Evolutionary conservation across 2,329 filamentous ascomycete species (phyloP), one percentile per base, ranked within the genome.

Genomic region (Cytospora paraplurivora): DNA sequence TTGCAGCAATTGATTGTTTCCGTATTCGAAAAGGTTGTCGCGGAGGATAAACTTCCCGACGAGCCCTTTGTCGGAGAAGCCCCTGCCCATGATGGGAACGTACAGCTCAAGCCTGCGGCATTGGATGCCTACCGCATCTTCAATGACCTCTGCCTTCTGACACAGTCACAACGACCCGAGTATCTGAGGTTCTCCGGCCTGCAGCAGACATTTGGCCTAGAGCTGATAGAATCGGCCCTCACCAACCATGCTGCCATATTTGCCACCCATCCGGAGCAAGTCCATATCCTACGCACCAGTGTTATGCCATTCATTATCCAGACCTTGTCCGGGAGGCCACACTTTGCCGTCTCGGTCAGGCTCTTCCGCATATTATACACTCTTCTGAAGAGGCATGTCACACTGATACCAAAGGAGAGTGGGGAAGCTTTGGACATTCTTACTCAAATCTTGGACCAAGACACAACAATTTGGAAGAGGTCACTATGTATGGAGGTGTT

Each of bases 401-500:
- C 82, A 47, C 86, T 92, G 47, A 79, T 98, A 56, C 83, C 88
- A 2, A 81, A 85, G 5, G 93, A 98, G 75, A 93, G 92, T 66
- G 91, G 93, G 57, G 90, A 94, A 71, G 90, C 91, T 0, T 79
- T 98, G 19, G 88, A 90, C 15, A 83, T 96, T 27, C 78, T 98
- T 51, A 96, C 91, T 2, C 90, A 96, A 67, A 84, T 96, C 67
- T 82, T 98, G 15, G 95, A 99, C 71, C 91, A 93, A 57, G 95
- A 98, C 67, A 87, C 89, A 2, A 82, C 87, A 0, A 72, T 88
- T 5, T 99, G 96, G 95, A 97, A 94, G 74, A 84, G 94, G 63
- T 88, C 92, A 0, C 76, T 98, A 7, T 96, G 92, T 67, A 91
- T 99, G 85, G 95, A 99, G 72, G 86, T 97, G 0, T 92, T 97